Evolutionary conservation across 257 asterid species (phyloP).

Genomic region (Solanum pinnatisectum): DNA sequence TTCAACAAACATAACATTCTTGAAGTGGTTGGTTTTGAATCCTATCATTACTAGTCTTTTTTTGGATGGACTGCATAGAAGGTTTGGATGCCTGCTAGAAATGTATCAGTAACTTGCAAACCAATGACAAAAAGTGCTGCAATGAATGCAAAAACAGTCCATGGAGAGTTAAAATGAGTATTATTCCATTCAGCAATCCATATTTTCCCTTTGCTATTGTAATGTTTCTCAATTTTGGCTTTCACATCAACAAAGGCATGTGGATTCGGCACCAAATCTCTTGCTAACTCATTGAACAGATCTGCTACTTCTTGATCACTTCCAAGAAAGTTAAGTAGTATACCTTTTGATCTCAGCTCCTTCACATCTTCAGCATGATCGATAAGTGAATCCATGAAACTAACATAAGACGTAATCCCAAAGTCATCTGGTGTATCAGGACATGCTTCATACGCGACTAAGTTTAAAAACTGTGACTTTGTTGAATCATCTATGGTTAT

Average conservation of each 20-base stretch:
- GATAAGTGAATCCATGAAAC: slow-evolving; percentile 4
- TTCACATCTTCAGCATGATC: slow-evolving; percentile 2
- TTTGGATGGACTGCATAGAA: neutral
- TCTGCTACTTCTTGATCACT: slow-evolving; percentile 7
- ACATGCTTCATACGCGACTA: slow-evolving; percentile 5
- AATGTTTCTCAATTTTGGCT: neutral
- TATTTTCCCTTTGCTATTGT: neutral
- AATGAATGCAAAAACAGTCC: slow-evolving; percentile 1
- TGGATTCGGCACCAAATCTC: neutral
- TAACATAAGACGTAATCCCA: neutral
- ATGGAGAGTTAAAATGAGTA: neutral
- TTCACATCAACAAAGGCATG: neutral
- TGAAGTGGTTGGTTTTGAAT: neutral
- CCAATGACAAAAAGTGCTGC: neutral
- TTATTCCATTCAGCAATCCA: slow-evolving; percentile 1
- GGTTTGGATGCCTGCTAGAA: neutral
- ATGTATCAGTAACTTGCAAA: neutral
- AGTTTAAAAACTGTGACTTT: neutral
- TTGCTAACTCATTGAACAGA: slow-evolving; percentile 6
- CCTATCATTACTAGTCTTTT: neutral
- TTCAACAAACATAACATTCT: neutral
- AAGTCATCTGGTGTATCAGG: neutral
- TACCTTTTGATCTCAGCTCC: neutral
- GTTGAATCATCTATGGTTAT: slow-evolving; percentile 3
- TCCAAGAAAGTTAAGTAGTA: slow-evolving; percentile 1